phyloP scores from a whole-genome alignment of 2,329 filamentous ascomycete genomes.

The Sclerotinia nivalis region DNA sequence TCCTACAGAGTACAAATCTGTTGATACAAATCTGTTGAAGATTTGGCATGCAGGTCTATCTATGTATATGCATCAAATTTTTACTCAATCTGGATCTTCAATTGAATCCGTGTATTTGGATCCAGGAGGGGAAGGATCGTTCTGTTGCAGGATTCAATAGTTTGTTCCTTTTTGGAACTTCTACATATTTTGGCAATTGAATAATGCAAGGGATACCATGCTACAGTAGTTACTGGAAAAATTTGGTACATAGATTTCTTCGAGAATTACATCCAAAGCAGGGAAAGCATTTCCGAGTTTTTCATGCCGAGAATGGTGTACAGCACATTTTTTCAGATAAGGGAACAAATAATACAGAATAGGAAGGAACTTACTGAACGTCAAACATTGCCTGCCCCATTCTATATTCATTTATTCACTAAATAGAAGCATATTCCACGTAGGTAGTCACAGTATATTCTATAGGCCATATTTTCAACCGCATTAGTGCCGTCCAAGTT shows the following conservation, averaged over 20 bases:
- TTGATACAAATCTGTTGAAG: background rate
- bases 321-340: no score
- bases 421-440: no score
- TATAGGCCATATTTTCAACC: background rate
- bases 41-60: background rate
- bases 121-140: background rate
- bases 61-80: background rate
- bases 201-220: background rate
- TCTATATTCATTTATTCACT: no score
- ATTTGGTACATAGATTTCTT: background rate
- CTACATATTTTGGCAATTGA: background rate
- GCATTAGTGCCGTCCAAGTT: background rate
- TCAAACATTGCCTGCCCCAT: no score
- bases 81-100: background rate
- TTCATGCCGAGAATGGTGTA: no score
- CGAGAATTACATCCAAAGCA: no score
- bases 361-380: no score
- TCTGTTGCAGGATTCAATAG: background rate
- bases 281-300: no score
- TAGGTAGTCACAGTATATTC: no score
- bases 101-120: background rate
- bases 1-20: background rate
- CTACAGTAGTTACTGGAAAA: background rate
- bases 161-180: background rate
- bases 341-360: no score